Evolutionary conservation across 148 eudicot species (phyloP).

Genomic region (Tetragonia tetragonoides): DNA sequence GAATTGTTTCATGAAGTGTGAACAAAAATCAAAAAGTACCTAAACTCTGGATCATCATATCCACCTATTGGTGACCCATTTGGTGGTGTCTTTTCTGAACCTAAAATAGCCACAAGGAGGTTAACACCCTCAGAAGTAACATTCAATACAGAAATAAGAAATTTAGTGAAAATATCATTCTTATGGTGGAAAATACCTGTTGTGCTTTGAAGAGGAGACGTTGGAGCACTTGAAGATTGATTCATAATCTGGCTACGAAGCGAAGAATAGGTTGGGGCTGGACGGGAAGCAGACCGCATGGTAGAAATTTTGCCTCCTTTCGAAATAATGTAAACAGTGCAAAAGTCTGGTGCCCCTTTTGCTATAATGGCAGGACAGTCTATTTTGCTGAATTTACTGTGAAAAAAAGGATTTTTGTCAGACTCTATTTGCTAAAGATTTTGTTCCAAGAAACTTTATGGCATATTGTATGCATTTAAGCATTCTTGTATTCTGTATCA

Average conservation of each 20-base stretch:
- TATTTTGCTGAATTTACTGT: conserved; percentile 47
- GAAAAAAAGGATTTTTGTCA: not conserved
- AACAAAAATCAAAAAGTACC: conserved; percentile 16
- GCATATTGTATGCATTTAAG: too few relatives aligned
- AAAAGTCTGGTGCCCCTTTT: conserved; percentile 77
- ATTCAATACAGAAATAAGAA: not conserved
- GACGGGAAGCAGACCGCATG: conserved; percentile 55
- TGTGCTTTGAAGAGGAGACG: conserved; percentile 11
- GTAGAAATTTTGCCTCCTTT: conserved; percentile 70
- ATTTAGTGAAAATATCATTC: not conserved
- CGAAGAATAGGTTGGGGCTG: conserved; percentile 47
- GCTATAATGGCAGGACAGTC: conserved; percentile 59
- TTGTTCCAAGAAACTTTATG: too few relatives aligned
- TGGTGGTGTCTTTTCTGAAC: conserved; percentile 27
- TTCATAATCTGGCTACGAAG: conserved; percentile 52
- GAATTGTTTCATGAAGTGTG: not conserved
- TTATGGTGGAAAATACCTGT: conserved; percentile 4
- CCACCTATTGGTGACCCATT: conserved; percentile 18
- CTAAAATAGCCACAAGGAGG: conserved; percentile 10
- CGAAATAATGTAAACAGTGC: conserved; percentile 64
- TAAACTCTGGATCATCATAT: conserved; percentile 30
- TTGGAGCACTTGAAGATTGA: conserved; percentile 26
- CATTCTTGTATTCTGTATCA: too few relatives aligned
- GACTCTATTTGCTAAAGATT: too few relatives aligned
- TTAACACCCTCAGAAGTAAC: too few relatives aligned